Evolutionary conservation across 495 filamentous ascomycete species (phyloP), one percentile per base, ranked within the genome.

Genomic region (Polyplosphaeria fusca): DNA sequence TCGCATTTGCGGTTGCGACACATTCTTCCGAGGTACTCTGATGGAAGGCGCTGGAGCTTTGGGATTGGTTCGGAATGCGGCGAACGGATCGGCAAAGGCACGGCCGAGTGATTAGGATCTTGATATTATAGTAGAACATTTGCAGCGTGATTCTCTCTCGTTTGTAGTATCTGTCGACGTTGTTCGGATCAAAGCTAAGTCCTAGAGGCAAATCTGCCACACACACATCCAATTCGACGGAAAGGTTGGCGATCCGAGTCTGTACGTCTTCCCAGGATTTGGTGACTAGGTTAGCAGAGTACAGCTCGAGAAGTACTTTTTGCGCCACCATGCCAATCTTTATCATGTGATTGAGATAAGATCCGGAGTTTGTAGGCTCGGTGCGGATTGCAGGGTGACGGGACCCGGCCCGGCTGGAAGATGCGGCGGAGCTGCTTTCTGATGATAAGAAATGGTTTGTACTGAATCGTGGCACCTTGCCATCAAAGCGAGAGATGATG

Each of bases 251-350:
- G 32, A 87, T 86, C 1, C 70, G 76, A 14, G 72, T 72, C 64
- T 87, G 83, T 11, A 85, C 77, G 24, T 82, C 74, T 42, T 73
- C 66, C 85, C 84, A 87, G 32, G 77, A 79, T 16, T 72, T 68
- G 50, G 69, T 71, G 32, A 77, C 74, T 13, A 75, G 78, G 37
- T 76, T 74, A 5, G 82, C 73, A 22, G 78, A 79, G 53, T 88
- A 87, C 4, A 88, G 75, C 27, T 74, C 73, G 27, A 74, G 76
- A 35, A 86, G 58, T 13, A 80, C 78, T 55, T 82, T 75, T 27
- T 82, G 76, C 0, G 70, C 74, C 14, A 87, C 76, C 16, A 77
- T 74, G 18, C 73, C 68, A 13, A 84, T 64, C 47, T 80, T 76
- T 4, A 72, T 74, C 24, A 75, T 73, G 52, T 76, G 74, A 1